Conservation (phyloP, 257 asterid species). For the Solanum peruvianum region DNA sequence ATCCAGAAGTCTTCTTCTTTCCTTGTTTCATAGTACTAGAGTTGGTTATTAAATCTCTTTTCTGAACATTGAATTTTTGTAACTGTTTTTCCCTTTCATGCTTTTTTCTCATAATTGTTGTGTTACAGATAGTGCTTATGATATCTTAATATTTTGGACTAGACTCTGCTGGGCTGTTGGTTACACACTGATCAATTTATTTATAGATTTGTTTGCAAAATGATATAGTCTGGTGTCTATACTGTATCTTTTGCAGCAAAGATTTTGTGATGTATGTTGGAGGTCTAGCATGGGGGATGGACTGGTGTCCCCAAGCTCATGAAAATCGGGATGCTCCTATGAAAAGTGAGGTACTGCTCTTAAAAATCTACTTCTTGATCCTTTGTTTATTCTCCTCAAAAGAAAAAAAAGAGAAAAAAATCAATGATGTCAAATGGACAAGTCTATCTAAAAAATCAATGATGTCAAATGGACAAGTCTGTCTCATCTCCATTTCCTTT, state of each 20-base stretch:
- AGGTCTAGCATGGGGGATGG: constrained; percentile 86
- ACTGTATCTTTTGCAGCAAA: constrained; percentile 41
- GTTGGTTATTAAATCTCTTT: neutral
- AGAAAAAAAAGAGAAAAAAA: too few relatives aligned
- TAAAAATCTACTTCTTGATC: neutral
- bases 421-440: neutral
- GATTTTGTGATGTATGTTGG: constrained; percentile 80
- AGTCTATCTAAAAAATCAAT: neutral
- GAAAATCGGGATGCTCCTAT: constrained; percentile 21
- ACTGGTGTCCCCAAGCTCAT: constrained; percentile 82
- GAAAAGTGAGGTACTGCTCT: constrained; percentile 49
- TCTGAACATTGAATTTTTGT: neutral
- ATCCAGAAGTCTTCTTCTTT: neutral
- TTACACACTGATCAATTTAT: neutral
- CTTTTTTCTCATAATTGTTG: neutral
- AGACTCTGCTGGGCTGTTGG: neutral
- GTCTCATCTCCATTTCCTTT: neutral
- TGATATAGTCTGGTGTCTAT: neutral
- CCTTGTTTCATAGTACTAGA: neutral
- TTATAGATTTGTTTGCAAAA: neutral
- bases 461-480: neutral
- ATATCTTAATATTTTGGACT: neutral
- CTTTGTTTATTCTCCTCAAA: neutral
- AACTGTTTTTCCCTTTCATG: neutral
- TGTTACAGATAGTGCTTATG: neutral